These are phyloP conservation scores for Leccinum obscurum DNA, from an alignment of 768 basidiomycete genomes.

Conservation along the genomic window DNA sequence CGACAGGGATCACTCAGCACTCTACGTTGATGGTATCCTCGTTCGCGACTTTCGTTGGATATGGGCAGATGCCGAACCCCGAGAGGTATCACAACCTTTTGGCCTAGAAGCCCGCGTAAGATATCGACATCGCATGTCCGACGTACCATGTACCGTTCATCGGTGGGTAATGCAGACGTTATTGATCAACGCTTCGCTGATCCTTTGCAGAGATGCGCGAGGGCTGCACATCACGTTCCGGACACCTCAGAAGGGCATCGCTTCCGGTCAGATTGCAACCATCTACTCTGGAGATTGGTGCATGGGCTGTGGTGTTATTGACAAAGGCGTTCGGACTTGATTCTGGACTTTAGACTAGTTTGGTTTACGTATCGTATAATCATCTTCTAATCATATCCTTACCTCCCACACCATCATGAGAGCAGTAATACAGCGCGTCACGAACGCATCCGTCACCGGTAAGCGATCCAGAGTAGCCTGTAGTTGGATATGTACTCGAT, in stretches of 20 bases:
- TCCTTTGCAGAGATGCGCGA: conserved; percentile 19
- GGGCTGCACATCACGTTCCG: conserved; percentile 50
- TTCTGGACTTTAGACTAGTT: not conserved
- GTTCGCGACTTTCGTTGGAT: conserved; percentile 73
- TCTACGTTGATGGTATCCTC: conserved; percentile 43
- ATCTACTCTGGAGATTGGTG: conserved; percentile 78
- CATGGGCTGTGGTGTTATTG: conserved; percentile 79
- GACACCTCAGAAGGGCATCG: conserved; percentile 63
- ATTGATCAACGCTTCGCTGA: conserved; percentile 7
- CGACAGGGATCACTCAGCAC: conserved; percentile 57
- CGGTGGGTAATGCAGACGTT: conserved; percentile 37
- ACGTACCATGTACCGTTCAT: conserved; percentile 52
- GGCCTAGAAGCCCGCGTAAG: conserved; percentile 57
- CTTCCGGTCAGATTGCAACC: conserved; percentile 79
- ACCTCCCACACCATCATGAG: conserved; percentile 52
- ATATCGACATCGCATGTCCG: conserved; percentile 69
- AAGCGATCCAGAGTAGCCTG: conserved; percentile 14
- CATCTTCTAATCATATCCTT: not conserved
- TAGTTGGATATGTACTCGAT: not conserved
- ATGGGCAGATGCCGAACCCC: conserved; percentile 61
- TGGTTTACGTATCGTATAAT: not conserved
- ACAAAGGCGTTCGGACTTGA: conserved; percentile 20
- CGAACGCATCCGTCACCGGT: conserved; percentile 86
- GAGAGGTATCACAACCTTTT: conserved; percentile 36
- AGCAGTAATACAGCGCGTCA: conserved; percentile 82